phyloP scores from a whole-genome alignment of 2,329 filamentous ascomycete species.

The Amylocarpus encephaloides region DNA sequence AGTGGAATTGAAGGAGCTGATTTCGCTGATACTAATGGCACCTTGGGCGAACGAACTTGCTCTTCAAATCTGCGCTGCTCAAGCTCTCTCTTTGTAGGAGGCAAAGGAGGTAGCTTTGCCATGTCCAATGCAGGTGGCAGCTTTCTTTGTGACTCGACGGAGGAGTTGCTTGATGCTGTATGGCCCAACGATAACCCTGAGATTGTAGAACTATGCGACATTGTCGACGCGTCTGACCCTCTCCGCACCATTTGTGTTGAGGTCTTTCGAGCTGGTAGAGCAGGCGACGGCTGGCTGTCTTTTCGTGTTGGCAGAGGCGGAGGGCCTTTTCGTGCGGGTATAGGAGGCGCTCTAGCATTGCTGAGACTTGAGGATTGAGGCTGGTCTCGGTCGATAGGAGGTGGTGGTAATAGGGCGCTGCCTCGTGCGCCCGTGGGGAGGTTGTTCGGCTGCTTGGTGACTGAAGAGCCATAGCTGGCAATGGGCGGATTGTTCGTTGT shows the following conservation, averaged over 20 bases:
- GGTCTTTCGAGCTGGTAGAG: slow-evolving; percentile 29
- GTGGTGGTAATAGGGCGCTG: slow-evolving; percentile 24
- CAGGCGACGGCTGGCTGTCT: slow-evolving; percentile 16
- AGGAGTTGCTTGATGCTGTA: slow-evolving; percentile 41
- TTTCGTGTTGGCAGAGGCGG: slow-evolving; percentile 19
- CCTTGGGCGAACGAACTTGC: slow-evolving; percentile 28
- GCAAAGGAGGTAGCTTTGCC: slow-evolving; percentile 51
- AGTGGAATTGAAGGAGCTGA: slow-evolving; percentile 35
- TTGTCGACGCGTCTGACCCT: slow-evolving; percentile 52
- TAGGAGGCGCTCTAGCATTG: slow-evolving; percentile 19
- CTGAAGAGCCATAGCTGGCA: slow-evolving; percentile 24
- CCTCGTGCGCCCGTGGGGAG: slow-evolving; percentile 21
- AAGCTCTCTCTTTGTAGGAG: slow-evolving; percentile 47
- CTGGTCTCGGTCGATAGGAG: slow-evolving; percentile 26
- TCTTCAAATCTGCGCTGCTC: slow-evolving; percentile 42
- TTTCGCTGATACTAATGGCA: slow-evolving; percentile 34
- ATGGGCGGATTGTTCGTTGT: slow-evolving; percentile 34
- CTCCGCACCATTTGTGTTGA: slow-evolving; percentile 37
- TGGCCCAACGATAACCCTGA: slow-evolving; percentile 46
- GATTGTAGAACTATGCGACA: slow-evolving; percentile 47
- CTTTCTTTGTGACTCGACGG: slow-evolving; percentile 38
- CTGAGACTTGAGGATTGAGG: slow-evolving; percentile 3
- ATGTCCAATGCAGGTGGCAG: slow-evolving; percentile 51
- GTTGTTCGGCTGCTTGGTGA: slow-evolving; percentile 23
- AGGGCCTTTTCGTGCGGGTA: slow-evolving; percentile 22